Evolutionary conservation across 495 filamentous ascomycete genomes (phyloP).

Genomic region (Penicillium ochrochloron): DNA sequence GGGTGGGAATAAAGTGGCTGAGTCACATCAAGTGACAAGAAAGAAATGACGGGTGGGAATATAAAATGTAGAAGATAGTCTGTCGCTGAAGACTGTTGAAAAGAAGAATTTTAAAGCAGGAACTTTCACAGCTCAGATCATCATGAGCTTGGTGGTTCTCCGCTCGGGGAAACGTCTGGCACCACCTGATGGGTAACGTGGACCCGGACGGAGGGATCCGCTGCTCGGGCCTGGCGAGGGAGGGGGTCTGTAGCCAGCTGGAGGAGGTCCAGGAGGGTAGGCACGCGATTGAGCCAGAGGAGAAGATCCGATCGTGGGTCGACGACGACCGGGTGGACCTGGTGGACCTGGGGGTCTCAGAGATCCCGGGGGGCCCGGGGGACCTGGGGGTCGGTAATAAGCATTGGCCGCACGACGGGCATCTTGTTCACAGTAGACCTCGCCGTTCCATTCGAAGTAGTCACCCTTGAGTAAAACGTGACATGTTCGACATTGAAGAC

Average conservation of each 20-base stretch:
- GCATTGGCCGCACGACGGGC: conserved; percentile 65
- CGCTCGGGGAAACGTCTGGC: conserved; percentile 67
- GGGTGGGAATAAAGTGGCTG: not conserved
- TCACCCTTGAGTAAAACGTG: conserved; percentile 62
- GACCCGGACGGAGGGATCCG: conserved; percentile 41
- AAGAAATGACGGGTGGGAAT: not conserved
- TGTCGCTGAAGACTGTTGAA: conserved; percentile 7
- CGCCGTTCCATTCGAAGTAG: conserved; percentile 70
- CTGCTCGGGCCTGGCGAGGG: conserved; percentile 37
- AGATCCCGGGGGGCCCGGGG: conserved; percentile 21
- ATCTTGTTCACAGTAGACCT: conserved; percentile 83
- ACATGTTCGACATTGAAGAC: conserved; percentile 75
- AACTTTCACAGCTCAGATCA: conserved; percentile 62
- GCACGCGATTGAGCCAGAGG: conserved; percentile 29
- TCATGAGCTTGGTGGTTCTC: conserved; percentile 83
- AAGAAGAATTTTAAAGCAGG: conserved; percentile 5
- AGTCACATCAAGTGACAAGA: conserved; percentile 1
- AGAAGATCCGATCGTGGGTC: conserved; percentile 27
- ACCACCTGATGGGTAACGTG: conserved; percentile 33
- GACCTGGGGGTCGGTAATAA: conserved; percentile 37
- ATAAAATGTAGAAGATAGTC: not conserved
- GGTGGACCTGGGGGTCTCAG: conserved; percentile 18
- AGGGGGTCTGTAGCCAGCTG: conserved; percentile 23
- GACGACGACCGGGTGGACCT: conserved; percentile 33
- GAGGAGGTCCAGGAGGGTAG: conserved; percentile 27